Conservation (phyloP, 805 yeast genomes). For the Ogataea pini region DNA sequence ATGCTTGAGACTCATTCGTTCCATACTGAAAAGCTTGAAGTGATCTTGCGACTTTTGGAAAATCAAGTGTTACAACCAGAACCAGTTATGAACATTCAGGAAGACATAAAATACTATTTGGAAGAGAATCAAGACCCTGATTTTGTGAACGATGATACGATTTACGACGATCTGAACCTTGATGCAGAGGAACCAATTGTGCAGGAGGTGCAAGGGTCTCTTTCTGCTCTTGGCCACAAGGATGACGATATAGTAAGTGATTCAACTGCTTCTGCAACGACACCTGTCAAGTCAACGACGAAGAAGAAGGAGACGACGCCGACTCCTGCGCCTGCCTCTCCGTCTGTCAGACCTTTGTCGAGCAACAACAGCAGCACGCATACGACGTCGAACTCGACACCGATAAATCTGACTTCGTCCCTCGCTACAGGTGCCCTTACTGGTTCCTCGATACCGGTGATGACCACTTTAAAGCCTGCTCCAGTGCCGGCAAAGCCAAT, state of each 20-base stretch:
- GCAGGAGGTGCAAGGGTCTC: conserved; percentile 32
- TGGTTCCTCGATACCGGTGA: conserved; percentile 17
- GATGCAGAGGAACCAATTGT: conserved; percentile 43
- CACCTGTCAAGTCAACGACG: conserved; percentile 12
- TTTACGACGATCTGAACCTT: conserved; percentile 84
- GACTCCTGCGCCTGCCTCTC: conserved; percentile 13
- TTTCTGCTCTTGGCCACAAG: conserved; percentile 13
- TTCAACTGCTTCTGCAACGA: conserved; percentile 12
- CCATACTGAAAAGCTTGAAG: conserved; percentile 80
- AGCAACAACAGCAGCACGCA: conserved; percentile 6
- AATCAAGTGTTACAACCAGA: conserved; percentile 79
- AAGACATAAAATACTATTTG: conserved; percentile 88
- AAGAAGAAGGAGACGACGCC: conserved; percentile 21
- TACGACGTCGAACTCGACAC: conserved; percentile 13
- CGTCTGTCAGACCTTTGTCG: conserved; percentile 6
- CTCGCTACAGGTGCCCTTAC: conserved; percentile 20
- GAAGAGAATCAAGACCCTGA: conserved; percentile 94
- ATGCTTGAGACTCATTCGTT: conserved; percentile 71
- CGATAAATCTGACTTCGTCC: conserved; percentile 17
- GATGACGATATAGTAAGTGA: conserved; percentile 22
- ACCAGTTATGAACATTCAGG: conserved; percentile 71
- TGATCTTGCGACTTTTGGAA: conserved; percentile 71
- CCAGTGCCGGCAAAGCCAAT: conserved; percentile 37
- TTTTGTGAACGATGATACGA: conserved; percentile 90
- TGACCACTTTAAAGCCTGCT: conserved; percentile 38